A percentile compares a stretch with the other conserved stretches of the same genome.
These are phyloP conservation scores for Malassezia globosa DNA, from an alignment of 1,284 basidiomycete species.

Conservation along the genomic window DNA sequence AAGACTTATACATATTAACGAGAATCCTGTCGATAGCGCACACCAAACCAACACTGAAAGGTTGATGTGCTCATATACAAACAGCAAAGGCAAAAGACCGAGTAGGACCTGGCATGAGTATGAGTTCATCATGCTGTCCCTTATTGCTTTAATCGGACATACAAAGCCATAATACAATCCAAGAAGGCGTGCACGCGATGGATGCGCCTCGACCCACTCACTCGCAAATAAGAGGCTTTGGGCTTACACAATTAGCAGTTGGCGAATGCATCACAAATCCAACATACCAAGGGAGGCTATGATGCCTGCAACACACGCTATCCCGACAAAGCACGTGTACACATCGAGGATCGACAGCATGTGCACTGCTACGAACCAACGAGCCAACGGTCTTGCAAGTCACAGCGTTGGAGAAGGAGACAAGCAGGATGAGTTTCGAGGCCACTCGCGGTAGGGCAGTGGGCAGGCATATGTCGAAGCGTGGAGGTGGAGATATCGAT, in stretches of 20 bases:
- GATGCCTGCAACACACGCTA: not conserved
- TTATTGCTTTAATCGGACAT: too few species aligned
- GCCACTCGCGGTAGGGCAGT: too few species aligned
- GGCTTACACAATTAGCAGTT: conserved; percentile 7
- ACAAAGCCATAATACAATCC: conserved; percentile 4
- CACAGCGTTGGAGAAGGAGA: too few species aligned
- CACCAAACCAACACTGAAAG: not conserved
- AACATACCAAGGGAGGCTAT: conserved; percentile 10
- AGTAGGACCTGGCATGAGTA: too few species aligned
- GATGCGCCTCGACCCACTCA: conserved; percentile 13
- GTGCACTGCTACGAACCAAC: not conserved
- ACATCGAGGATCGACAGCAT: conserved; percentile 2
- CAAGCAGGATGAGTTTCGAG: too few species aligned
- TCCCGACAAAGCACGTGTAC: conserved; percentile 2
- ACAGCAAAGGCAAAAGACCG: not conserved
- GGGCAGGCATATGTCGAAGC: too few species aligned
- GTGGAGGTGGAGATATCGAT: too few species aligned
- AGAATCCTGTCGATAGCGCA: not conserved
- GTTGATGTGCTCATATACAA: not conserved
- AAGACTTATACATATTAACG: not conserved
- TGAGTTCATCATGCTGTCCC: too few species aligned
- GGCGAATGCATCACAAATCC: not conserved
- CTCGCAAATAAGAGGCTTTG: conserved; percentile 6
- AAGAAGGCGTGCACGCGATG: conserved; percentile 1
- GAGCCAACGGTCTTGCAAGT: not conserved